Base-by-base conservation (phyloP, 768 basidiomycete species). In the Suillus placidus region DNA sequence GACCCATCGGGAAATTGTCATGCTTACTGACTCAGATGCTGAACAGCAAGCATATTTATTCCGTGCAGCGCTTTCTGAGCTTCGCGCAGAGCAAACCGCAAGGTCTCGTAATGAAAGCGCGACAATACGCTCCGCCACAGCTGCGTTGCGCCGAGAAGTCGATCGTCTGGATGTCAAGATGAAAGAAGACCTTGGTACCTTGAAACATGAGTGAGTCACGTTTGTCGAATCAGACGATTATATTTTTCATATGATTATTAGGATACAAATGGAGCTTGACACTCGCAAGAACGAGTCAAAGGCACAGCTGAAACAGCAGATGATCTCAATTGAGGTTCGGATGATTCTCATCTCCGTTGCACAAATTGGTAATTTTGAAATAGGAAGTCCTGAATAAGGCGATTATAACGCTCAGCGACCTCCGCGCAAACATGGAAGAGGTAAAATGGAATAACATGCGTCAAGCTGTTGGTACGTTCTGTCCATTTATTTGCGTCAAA, bases 231-330 rank as follows among this genome's bases (percentile, higher is more conserved):
- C 30, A 20, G 23, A 42, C 6, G 40, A 32, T 42, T 20, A 1
- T 30, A 40, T 60, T 42, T 65, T 56, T 61, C 56, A 51, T 7
- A 61, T 69, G 54, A 65, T n/a, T 51, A 63, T 42, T 66, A 97
- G 95, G 72, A 93, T 96, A 60, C 95, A 98, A 77, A 95, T 99
- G 89, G 97, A 99, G 64, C 83, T 98, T 66, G 94, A 97, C 72
- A 95, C 89, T 67, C 85, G 97, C 64, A 98, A 95, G 81, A 94
- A 91, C 69, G 97, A 99, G 74, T 86, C 89, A 16, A 91, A 89
- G 72, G 83, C 88, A 1, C 95, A 98, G 61, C 72, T 93, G 66
- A 97, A 95, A 77, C 85, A 83, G 62, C 88, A 90, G 70, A 95
- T 95, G 70, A 91, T 98, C 66, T 80, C 81, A 42, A 94, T 97